Evolutionary conservation across 169 alveolate species (phyloP).

Genomic region (Plasmodium fragile): DNA sequence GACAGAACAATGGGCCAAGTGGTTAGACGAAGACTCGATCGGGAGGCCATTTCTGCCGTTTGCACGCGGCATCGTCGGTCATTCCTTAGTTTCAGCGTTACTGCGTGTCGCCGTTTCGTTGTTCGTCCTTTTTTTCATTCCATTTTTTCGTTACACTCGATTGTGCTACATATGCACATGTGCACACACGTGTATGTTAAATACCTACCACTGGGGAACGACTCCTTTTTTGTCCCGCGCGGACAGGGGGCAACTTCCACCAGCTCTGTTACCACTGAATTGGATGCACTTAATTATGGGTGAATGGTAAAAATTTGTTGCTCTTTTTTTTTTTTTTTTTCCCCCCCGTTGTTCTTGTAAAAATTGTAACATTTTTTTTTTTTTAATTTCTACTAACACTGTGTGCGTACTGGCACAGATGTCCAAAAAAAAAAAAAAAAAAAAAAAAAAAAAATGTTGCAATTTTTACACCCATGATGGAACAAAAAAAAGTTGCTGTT

Average conservation of each 20-base stretch:
- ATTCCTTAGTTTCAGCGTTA: neutral
- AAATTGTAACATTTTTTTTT: neutral
- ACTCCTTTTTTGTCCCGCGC: neutral
- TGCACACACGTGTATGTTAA: neutral
- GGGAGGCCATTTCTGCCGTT: neutral
- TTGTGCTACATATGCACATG: neutral
- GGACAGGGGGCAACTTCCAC: neutral
- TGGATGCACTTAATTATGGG: neutral
- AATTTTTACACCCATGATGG: constrained; percentile 2
- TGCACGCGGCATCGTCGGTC: neutral
- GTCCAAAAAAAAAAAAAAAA: constrained; percentile 17
- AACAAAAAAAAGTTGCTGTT: neutral
- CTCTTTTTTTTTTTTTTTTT: constrained; percentile 16
- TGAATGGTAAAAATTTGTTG: neutral
- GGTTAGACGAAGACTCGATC: neutral
- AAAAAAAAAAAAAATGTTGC: constrained; percentile 9
- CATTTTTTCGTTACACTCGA: neutral
- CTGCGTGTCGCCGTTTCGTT: neutral
- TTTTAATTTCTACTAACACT: neutral
- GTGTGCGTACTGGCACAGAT: constrained; percentile 21
- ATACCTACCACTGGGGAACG: neutral
- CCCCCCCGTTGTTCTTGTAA: neutral
- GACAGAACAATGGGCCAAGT: neutral
- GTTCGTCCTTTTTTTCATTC: neutral
- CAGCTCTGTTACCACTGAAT: neutral